Evolutionary conservation across 2,329 filamentous ascomycete genomes (phyloP).

Genomic region (Xylaria sp.): DNA sequence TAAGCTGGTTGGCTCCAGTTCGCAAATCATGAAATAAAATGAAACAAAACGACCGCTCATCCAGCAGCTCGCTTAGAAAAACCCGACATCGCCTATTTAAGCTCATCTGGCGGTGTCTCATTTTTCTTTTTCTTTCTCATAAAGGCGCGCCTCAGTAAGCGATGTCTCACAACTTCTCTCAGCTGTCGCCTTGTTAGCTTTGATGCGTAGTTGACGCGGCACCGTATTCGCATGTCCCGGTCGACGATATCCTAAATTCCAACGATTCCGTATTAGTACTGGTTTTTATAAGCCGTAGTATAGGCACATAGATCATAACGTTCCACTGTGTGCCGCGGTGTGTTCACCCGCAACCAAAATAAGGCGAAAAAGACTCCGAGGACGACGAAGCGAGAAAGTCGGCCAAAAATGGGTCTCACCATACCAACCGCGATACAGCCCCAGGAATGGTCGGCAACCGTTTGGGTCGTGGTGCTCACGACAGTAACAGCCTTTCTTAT

Average conservation of each 20-base stretch:
- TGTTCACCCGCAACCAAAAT: not conserved
- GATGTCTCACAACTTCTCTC: not conserved
- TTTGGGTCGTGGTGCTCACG: slow-evolving; percentile 42
- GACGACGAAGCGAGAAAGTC: not conserved
- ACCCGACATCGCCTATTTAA: slow-evolving; percentile 3
- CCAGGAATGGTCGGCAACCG: slow-evolving; percentile 39
- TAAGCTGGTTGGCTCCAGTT: slow-evolving; percentile 13
- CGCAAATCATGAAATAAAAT: not conserved
- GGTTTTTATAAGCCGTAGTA: not conserved
- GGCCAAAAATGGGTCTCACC: slow-evolving; percentile 24
- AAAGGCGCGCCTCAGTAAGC: not conserved
- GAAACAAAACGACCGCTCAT: not conserved
- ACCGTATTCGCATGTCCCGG: not conserved
- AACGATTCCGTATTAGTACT: too few relatives aligned
- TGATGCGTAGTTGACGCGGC: slow-evolving; percentile 1
- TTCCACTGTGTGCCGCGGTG: not conserved
- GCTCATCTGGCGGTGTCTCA: slow-evolving; percentile 1
- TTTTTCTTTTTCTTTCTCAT: not conserved
- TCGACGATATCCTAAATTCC: not conserved
- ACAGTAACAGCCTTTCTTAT: slow-evolving; percentile 34
- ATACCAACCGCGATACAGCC: slow-evolving; percentile 22
- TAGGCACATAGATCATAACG: not conserved
- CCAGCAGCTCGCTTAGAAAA: slow-evolving; percentile 22
- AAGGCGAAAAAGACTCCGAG: not conserved
- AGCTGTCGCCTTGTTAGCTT: not conserved